Evolutionary conservation across 306 rosid species (phyloP).

Genomic region (Quercus cerris): DNA sequence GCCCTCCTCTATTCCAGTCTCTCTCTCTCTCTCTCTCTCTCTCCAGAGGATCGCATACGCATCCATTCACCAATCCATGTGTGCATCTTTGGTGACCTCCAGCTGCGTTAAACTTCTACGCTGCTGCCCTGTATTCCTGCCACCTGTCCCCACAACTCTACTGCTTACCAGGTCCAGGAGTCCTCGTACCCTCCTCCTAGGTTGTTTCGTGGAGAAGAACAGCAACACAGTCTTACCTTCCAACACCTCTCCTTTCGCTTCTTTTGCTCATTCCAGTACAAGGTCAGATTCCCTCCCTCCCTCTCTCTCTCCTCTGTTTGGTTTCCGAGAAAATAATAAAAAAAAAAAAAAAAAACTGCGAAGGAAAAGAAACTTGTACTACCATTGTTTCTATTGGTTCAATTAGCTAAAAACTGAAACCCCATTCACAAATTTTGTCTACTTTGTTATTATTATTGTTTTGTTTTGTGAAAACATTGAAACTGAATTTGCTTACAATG

Average conservation of each 20-base stretch:
- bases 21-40: no score
- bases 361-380: not conserved
- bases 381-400: no score
- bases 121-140: constrained; percentile 35
- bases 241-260: constrained; percentile 29
- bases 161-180: not conserved
- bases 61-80: constrained; percentile 27
- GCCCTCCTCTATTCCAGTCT: no score
- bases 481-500: not conserved
- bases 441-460: not conserved
- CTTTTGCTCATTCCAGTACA: constrained; percentile 37
- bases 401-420: no score
- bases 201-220: constrained; percentile 37
- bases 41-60: not conserved
- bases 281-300: constrained; percentile 25
- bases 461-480: not conserved
- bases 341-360: not conserved
- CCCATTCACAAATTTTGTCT: no score
- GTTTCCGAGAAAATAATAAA: not conserved
- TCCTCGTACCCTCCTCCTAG: not conserved
- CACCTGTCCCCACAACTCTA: constrained; percentile 21
- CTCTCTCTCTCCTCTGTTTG: not conserved
- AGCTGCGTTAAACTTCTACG: constrained; percentile 34
- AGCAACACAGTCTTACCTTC: not conserved
- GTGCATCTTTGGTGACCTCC: constrained; percentile 23